phyloP scores from a whole-genome alignment of 2,329 filamentous ascomycete species.

The Emergomyces orientalis region DNA sequence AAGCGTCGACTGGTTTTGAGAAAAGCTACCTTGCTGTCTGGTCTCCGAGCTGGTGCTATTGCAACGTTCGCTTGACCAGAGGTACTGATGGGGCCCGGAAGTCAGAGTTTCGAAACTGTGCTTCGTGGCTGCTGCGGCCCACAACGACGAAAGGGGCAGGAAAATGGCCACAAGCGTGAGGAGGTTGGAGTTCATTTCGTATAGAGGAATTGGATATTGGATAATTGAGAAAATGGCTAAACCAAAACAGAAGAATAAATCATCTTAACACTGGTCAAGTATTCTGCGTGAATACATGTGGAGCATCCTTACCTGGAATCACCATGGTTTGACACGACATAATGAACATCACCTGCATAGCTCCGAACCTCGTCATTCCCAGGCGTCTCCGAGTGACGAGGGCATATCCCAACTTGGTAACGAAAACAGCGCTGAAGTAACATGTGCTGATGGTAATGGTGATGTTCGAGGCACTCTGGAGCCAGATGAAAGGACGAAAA shows the following conservation, averaged over 20 bases:
- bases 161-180: constrained; percentile 53
- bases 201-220: constrained; percentile 43
- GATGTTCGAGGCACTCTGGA: constrained; percentile 42
- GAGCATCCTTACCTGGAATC: constrained; percentile 46
- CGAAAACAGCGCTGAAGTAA: constrained; percentile 55
- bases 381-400: constrained; percentile 48
- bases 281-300: constrained; percentile 6
- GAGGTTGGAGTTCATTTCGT: constrained; percentile 47
- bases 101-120: constrained; percentile 11
- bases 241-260: neutral
- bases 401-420: constrained; percentile 50
- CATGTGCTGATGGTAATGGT: constrained; percentile 49
- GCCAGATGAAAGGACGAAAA: constrained; percentile 28
- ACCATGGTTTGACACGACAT: constrained; percentile 59
- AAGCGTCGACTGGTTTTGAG: neutral
- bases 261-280: constrained; percentile 8
- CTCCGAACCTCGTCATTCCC: constrained; percentile 52
- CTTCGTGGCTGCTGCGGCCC: constrained; percentile 44
- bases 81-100: constrained; percentile 2
- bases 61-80: constrained; percentile 9
- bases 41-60: neutral
- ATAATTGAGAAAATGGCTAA: constrained; percentile 53
- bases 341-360: constrained; percentile 58
- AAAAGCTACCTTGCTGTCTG: constrained; percentile 8
- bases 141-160: constrained; percentile 57